Conservation (phyloP, 2,329 filamentous ascomycete species). For the Fusarium fujikuroi region DNA sequence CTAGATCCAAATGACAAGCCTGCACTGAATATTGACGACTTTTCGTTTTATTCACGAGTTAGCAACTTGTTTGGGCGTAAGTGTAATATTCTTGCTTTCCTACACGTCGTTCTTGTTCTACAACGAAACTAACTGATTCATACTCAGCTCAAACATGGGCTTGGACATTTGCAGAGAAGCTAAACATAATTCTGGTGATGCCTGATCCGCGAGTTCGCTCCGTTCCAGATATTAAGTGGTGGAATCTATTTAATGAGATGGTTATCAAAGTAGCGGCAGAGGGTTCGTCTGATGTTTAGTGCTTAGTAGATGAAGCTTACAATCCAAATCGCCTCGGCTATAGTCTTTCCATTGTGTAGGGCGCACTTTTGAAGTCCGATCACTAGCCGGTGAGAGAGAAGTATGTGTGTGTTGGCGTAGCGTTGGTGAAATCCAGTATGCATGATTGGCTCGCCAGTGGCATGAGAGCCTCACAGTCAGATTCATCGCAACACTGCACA, state of each 20-base stretch:
- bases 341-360: background rate
- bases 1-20: background rate
- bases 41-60: slow-evolving; percentile 6
- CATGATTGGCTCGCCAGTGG: background rate
- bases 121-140: rapidly evolving
- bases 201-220: background rate
- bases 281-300: background rate
- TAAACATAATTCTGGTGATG: background rate
- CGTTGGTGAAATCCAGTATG: background rate
- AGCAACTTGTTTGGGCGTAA: slow-evolving; percentile 4
- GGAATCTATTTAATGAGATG: background rate
- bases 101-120: too few relatives aligned
- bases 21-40: background rate
- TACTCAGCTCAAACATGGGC: slow-evolving; percentile 4
- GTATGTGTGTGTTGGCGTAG: background rate
- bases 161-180: background rate
- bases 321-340: background rate
- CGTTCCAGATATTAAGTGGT: background rate
- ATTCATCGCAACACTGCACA: background rate
- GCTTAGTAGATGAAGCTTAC: background rate
- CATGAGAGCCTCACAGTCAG: background rate
- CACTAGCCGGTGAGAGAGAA: background rate
- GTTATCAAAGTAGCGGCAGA: background rate
- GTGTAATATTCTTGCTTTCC: background rate
- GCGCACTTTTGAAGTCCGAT: background rate